Evolutionary conservation across 2,329 filamentous ascomycete species (phyloP), one percentile per base, ranked within the genome.

Genomic region (Pseudocercospora cruenta): DNA sequence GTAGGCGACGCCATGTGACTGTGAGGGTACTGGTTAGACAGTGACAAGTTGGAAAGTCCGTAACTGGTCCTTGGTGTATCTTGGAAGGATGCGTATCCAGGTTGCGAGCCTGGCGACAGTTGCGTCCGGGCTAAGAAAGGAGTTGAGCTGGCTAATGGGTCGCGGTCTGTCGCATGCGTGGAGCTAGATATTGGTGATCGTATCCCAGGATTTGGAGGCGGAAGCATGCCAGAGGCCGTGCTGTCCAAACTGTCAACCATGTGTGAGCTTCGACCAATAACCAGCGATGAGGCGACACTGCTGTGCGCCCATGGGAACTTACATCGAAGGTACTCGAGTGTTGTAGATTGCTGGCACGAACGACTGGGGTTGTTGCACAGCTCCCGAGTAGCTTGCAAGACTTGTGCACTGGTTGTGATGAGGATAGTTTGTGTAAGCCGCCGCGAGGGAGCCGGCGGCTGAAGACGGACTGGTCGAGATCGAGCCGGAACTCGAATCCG

Each of bases 401-500:
- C 74, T 72, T 70, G 73, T 77, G 70, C 76, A 79, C 74, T 79
- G 80, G 65, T 71, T 78, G 64, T 72, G 67, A 24, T 43, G 19
- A 60, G 71, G 74, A 49, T 77, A 78, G 66, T 66, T 71, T 66
- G 72, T 73, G 73, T 77, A 84, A 69, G 80, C 78, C 70, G 82
- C 79, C 57, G 82, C 82, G 31, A 62, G 62, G 12, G 67, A 67
- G 43, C 83, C 84, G 65, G 81, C 78, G 73, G 81, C 82, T 69
- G 84, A 85, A 71, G 81, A 82, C 66, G 82, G 82, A 72, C 82
- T 84, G 71, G 82, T 82, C 69, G 83, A 84, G 72, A 81, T 82
- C 70, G 82, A 86, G 73, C 84, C 85, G 64, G 82, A 84, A 64
- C 82, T 84, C 67, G 85, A 85, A 78, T 87, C 85, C 66, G 86